Evolutionary conservation across 2,329 filamentous ascomycete genomes (phyloP).

Genomic region (Aureobasidium lini): DNA sequence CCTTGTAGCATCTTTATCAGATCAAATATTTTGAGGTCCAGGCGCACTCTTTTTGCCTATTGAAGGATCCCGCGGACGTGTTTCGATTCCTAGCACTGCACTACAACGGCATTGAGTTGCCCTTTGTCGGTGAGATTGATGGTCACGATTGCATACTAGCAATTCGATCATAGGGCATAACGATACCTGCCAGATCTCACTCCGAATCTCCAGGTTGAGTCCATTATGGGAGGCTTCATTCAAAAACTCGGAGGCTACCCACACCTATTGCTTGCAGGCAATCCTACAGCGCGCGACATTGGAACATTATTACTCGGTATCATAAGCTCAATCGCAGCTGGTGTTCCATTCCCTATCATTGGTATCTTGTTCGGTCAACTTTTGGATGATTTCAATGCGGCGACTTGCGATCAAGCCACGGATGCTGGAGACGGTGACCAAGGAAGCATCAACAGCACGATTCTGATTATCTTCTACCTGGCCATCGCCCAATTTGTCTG

Average conservation of each 20-base stretch:
- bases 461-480: conserved; percentile 56
- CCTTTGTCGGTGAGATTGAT: background rate
- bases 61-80: background rate
- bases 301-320: conserved; percentile 15
- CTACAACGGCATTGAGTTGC: background rate
- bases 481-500: conserved; percentile 55
- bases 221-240: conserved; percentile 23
- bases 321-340: conserved; percentile 45
- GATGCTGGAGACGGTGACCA: conserved; percentile 30
- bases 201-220: background rate
- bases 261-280: conserved; percentile 31
- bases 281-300: conserved; percentile 25
- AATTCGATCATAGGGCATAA: background rate
- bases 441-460: conserved; percentile 46
- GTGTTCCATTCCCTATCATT: conserved; percentile 56
- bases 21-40: background rate
- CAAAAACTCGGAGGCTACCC: conserved; percentile 30
- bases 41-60: background rate
- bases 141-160: background rate
- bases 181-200: background rate
- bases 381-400: conserved; percentile 53
- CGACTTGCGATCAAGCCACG: conserved; percentile 42
- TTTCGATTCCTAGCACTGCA: background rate
- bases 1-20: conserved; percentile 2
- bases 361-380: conserved; percentile 58